These are phyloP conservation scores for Hypoxylon sp. DNA, from an alignment of 2,329 filamentous ascomycete species.

Conservation along the genomic window DNA sequence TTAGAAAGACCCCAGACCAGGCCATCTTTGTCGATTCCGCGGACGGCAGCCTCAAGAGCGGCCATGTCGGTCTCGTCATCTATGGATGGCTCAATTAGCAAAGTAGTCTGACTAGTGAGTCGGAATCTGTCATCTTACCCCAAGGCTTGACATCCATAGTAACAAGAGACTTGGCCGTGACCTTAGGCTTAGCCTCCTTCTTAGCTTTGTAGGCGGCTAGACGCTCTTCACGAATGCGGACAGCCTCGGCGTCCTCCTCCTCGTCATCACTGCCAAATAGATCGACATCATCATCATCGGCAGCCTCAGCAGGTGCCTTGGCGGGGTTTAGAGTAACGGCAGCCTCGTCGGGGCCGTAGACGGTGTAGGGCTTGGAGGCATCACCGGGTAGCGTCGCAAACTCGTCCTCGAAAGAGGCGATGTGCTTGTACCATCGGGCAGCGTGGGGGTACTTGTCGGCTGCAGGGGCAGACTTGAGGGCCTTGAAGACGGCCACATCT, in stretches of 20 bases:
- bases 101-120: neutral
- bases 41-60: conserved; percentile 80
- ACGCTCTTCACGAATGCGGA: conserved; percentile 83
- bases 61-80: conserved; percentile 95
- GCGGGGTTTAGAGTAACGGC: conserved; percentile 85
- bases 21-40: conserved; percentile 87
- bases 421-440: conserved; percentile 99
- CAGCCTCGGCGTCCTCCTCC: conserved; percentile 91
- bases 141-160: conserved; percentile 98
- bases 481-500: conserved; percentile 96
- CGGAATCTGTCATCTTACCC: conserved; percentile 70
- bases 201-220: conserved; percentile 95
- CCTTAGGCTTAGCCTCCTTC: conserved; percentile 94
- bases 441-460: conserved; percentile 90
- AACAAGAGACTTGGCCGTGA: conserved; percentile 92
- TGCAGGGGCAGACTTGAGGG: conserved; percentile 76
- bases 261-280: conserved; percentile 94
- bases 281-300: conserved; percentile 89
- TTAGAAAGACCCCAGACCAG: conserved; percentile 95
- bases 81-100: conserved; percentile 43
- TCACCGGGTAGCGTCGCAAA: conserved; percentile 92
- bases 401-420: conserved; percentile 89
- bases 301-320: conserved; percentile 78
- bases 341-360: conserved; percentile 85
- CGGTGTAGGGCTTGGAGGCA: conserved; percentile 84